Base-by-base conservation (phyloP, 768 basidiomycete species). In the Hypsizygus marmoreus region DNA sequence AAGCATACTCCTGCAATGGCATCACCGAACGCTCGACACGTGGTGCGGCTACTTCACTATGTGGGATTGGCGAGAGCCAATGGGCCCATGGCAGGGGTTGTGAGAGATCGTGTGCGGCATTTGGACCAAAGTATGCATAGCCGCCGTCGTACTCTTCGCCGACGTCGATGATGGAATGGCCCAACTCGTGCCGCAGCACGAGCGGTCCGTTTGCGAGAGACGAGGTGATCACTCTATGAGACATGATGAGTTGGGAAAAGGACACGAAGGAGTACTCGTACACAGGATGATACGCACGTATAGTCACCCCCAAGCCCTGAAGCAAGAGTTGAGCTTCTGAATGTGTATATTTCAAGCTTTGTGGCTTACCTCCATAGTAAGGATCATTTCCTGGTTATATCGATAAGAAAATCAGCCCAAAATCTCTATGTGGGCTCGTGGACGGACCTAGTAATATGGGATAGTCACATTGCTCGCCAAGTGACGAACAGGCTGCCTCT, bases 61-160 rank as follows among this genome's bases (percentile, higher is more conserved):
- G 47, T 4, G 63, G 56, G 25, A 58, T 44, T 22, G 67, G 47
- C 12, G 79, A 71, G 40, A 90, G 70, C 89, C 89, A 91, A 50
- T 88, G 83, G 0, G 70, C 61, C 89, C 89, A 91, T 6, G 83
- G 75, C 22, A 86, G 57, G 24, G 71, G 63, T 20, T 67, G 43
- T 8, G 64, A 61, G 24, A 66, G 54, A 50, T 80, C 61, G 34
- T 75, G 66, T 20, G 73, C 72, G 3, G 85, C 77, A 56, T 91
- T 88, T 26, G 75, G 72, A 12, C 88, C 88, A 54, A 75, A 87
- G 62, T 91, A 91, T 3, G 72, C 82, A 49, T 64, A 80, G 4
- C 86, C 88, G 10, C 88, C 88, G 52, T 91, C 89, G 58, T 91
- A 90, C 66, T 90, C 88, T 65, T 91, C 89, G 4, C 89, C 89